Evolutionary conservation across 179 eudicot species (phyloP).

Genomic region (Spergularia azorica): DNA sequence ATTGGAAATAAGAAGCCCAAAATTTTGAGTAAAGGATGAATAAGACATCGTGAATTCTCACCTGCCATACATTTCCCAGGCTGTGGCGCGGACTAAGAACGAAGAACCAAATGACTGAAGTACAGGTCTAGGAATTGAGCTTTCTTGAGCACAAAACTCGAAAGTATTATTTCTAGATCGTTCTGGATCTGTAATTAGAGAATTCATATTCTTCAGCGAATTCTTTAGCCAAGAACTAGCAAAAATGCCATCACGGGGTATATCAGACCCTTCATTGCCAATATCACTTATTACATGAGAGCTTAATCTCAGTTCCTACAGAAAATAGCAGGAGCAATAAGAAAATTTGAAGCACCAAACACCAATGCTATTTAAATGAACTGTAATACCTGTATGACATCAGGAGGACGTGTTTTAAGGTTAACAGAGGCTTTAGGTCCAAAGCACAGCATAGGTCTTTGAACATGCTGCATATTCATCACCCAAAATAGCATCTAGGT

Average conservation of each 20-base stretch:
- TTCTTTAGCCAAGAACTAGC: slow-evolving; percentile 86
- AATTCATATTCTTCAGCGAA: slow-evolving; percentile 54
- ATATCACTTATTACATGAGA: slow-evolving; percentile 70
- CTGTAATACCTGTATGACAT: slow-evolving; percentile 72
- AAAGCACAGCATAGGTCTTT: slow-evolving; percentile 86
- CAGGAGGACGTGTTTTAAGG: slow-evolving; percentile 73
- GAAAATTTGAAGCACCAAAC: not conserved
- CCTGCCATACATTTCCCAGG: slow-evolving; percentile 99
- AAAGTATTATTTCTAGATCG: slow-evolving; percentile 39
- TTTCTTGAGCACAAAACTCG: slow-evolving; percentile 70
- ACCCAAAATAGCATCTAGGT: slow-evolving; percentile 1
- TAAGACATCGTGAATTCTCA: slow-evolving; percentile 31
- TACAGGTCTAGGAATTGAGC: slow-evolving; percentile 73
- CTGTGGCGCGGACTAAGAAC: slow-evolving; percentile 74
- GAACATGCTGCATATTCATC: slow-evolving; percentile 78
- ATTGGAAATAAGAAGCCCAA: not conserved
- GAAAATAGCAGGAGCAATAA: slow-evolving; percentile 23
- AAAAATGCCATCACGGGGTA: slow-evolving; percentile 70
- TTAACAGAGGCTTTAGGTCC: slow-evolving; percentile 87
- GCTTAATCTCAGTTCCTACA: slow-evolving; percentile 74
- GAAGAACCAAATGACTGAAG: slow-evolving; percentile 78
- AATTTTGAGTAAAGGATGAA: not conserved
- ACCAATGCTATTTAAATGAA: slow-evolving; percentile 2
- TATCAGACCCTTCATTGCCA: slow-evolving; percentile 53
- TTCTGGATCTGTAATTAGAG: slow-evolving; percentile 52